Evolutionary conservation across 176 grass and related monocot species (phyloP), one percentile per base, ranked within the genome.

Genomic region (Saccharum officinarum): DNA sequence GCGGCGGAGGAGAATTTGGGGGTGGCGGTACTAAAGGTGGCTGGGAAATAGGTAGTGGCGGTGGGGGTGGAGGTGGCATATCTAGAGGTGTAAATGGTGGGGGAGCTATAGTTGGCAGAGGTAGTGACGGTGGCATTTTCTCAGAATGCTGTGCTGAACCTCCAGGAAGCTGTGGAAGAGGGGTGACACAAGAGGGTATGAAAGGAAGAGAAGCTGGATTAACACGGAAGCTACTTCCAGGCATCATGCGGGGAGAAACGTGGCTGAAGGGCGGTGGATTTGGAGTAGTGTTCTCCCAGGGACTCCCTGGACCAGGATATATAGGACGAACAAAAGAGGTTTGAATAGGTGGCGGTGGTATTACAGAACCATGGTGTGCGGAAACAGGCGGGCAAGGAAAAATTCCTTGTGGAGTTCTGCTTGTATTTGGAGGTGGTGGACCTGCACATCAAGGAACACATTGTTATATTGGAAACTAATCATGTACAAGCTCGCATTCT

Each of bases 191-290:
- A 82, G 93, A 95, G 66, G 91, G 87, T 36, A 92, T 86, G 73
- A 95, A 95, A 82, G 93, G 91, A 86, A 92, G 87, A 92, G 93
- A 85, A 83, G 86, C 86, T 42, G 86, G 70, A 84, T 82, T 97
- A 42, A 88, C 68, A 84, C 67, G 83, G 34, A 90, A 93, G 83
- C 73, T 88, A 76, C 87, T 89, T 75, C 82, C 88, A 14, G 89
- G 45, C 83, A 89, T 87, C 80, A 93, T 93, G 54, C 95, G 73
- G 69, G 89, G 84, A 75, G 93, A 89, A 84, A 82, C 85, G 82
- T 84, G 93, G 68, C 75, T 95, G 33, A 91, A 77, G 55, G 87
- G 62, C 85, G 78, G 84, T 90, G 83, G 81, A 71, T 91, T 91
- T 79, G 81, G 77, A 67, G 83, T 84, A 82, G 89, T 91, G 76